A percentile compares a stretch with the other conserved stretches of the same genome.
phyloP scores from a whole-genome alignment of 2,329 filamentous ascomycete genomes.

The Paracorniculantispora psalliotae region DNA sequence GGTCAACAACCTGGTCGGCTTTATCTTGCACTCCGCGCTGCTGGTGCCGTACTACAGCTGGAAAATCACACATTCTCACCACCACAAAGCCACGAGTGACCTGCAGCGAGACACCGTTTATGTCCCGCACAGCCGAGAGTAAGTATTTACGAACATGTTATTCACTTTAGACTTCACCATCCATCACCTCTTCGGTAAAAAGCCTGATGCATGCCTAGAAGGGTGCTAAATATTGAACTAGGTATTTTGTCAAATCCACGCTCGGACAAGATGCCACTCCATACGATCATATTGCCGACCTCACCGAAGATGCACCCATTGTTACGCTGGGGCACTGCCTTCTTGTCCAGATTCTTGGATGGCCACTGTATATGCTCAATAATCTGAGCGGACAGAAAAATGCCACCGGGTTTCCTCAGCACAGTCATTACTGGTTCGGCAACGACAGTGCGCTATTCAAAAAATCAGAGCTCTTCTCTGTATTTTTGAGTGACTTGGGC shows the following conservation, averaged over 20 bases:
- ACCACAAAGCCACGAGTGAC: neutral
- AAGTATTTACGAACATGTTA: neutral
- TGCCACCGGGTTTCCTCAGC: neutral
- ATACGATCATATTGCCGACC: no score
- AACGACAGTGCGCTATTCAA: neutral
- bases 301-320: neutral
- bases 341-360: neutral
- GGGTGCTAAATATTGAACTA: no score
- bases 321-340: neutral
- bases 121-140: neutral
- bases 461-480: no score
- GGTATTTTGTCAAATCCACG: no score
- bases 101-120: neutral
- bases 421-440: neutral
- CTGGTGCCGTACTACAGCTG: neutral
- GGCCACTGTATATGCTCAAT: neutral
- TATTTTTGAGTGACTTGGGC: neutral
- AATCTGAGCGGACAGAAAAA: neutral
- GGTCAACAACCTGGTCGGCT: slow-evolving; percentile 13
- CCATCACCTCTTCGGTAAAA: no score
- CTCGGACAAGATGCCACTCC: no score
- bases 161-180: no score
- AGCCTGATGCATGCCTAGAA: no score
- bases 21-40: neutral
- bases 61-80: neutral